Percentiles rank a stretch among this genome's conserved stretches.
Evolutionary conservation across 345 rosid species (phyloP).

Genomic region (Eucalyptus decipiens): DNA sequence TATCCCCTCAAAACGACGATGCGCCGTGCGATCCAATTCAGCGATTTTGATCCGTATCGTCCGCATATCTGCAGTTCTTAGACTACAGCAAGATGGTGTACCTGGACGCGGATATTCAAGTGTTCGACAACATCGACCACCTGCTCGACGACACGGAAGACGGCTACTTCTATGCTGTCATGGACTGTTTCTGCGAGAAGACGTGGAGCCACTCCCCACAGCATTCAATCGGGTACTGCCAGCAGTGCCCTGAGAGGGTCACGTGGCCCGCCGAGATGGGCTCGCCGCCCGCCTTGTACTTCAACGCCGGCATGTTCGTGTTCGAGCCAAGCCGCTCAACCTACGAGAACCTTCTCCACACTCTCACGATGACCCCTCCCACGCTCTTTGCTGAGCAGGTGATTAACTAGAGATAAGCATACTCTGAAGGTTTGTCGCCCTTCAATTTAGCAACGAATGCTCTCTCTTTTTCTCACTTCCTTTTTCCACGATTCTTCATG

Average conservation of each 20-base stretch:
- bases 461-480: neutral
- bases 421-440: neutral
- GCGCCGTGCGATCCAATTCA: neutral
- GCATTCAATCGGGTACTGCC: slow-evolving; percentile 62
- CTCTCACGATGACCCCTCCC: slow-evolving; percentile 40
- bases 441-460: neutral
- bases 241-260: slow-evolving; percentile 63
- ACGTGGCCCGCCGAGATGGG: slow-evolving; percentile 57
- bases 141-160: slow-evolving; percentile 52
- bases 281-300: slow-evolving; percentile 53
- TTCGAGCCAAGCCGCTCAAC: slow-evolving; percentile 49
- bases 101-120: slow-evolving; percentile 79
- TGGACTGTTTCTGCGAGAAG: slow-evolving; percentile 81
- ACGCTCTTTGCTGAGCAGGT: slow-evolving; percentile 66
- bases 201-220: slow-evolving; percentile 59
- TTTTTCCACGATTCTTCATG: neutral
- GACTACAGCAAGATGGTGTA: slow-evolving; percentile 76
- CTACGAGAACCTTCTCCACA: slow-evolving; percentile 31
- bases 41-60: neutral
- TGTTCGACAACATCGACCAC: slow-evolving; percentile 58
- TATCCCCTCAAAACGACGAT: neutral
- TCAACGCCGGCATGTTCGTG: slow-evolving; percentile 81
- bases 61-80: slow-evolving; percentile 22
- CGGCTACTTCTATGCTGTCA: slow-evolving; percentile 58
- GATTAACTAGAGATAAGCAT: neutral